Evolutionary conservation across 352 stramenopile genomes (phyloP).

Genomic region (Pythium guiyangense): DNA sequence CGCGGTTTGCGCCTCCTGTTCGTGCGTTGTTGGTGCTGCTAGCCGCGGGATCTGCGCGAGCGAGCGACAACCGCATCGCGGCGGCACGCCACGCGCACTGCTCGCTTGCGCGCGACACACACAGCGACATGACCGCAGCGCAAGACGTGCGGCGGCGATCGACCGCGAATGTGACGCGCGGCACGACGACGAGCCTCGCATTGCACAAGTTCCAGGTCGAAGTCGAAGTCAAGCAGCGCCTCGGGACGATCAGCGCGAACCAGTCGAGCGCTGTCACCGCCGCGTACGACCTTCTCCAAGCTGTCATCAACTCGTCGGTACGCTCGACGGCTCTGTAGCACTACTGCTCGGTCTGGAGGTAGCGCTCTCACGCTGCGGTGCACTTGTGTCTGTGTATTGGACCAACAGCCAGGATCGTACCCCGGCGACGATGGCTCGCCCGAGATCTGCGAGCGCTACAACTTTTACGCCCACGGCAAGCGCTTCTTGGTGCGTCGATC

Average conservation of each 20-base stretch:
- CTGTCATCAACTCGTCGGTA: conserved; percentile 30
- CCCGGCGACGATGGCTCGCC: conserved; percentile 15
- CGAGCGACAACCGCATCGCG: too few species aligned
- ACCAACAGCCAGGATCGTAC: conserved; percentile 12
- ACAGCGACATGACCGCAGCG: not conserved
- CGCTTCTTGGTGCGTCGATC: conserved; percentile 46
- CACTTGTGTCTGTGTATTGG: not conserved
- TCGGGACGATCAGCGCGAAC: not conserved
- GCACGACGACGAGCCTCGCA: conserved; percentile 12
- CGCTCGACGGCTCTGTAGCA: not conserved
- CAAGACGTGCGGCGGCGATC: conserved; percentile 5
- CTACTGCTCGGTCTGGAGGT: not conserved
- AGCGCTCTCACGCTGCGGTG: not conserved
- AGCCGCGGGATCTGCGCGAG: too few species aligned
- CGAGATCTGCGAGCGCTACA: conserved; percentile 28
- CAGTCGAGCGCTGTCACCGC: not conserved
- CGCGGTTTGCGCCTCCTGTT: too few species aligned
- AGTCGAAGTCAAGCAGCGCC: conserved; percentile 1
- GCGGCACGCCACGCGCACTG: not conserved
- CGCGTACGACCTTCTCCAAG: conserved; percentile 21
- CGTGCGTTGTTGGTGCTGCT: too few species aligned
- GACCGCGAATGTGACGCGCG: not conserved
- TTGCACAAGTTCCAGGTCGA: conserved; percentile 19
- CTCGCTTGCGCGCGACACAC: not conserved
- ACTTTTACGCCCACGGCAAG: conserved; percentile 58